These are phyloP conservation scores for Pulveroboletus sp. DNA, from an alignment of 768 basidiomycete genomes.

Conservation along the genomic window DNA sequence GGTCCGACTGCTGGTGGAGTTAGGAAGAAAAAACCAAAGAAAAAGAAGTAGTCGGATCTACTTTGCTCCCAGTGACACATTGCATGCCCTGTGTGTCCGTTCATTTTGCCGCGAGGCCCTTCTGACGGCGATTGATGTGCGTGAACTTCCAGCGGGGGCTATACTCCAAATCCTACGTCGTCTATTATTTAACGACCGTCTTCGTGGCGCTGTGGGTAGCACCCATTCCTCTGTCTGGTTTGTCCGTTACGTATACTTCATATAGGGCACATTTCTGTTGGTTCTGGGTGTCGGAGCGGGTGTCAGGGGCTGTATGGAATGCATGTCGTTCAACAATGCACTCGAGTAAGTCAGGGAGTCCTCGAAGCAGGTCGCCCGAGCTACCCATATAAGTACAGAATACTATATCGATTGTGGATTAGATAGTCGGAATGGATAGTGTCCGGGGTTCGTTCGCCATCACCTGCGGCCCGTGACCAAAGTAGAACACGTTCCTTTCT, in stretches of 20 bases:
- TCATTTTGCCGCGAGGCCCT: not conserved
- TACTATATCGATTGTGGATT: no score
- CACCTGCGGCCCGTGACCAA: not conserved
- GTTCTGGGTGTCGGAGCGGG: conserved; percentile 1
- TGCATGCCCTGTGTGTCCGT: conserved; percentile 13
- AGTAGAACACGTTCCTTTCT: not conserved
- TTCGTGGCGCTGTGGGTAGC: not conserved
- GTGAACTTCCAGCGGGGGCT: not conserved
- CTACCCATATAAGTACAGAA: no score
- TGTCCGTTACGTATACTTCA: conserved; percentile 1
- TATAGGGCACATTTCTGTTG: not conserved
- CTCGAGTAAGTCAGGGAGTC: not conserved
- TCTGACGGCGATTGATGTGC: conserved; percentile 3
- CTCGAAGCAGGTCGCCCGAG: not conserved
- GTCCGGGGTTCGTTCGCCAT: conserved; percentile 20
- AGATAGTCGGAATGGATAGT: conserved; percentile 2
- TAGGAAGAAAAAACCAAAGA: conserved; percentile 82
- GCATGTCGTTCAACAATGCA: not conserved
- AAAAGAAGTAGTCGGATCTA: conserved; percentile 52
- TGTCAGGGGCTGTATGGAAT: conserved; percentile 1
- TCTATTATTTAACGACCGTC: conserved; percentile 7
- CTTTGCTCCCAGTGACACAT: not conserved
- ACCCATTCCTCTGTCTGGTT: not conserved
- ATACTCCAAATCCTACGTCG: conserved; percentile 1
- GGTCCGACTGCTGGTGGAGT: conserved; percentile 51